phyloP scores from a whole-genome alignment of 1,284 basidiomycete genomes.

The Boletus hoseneyae region DNA sequence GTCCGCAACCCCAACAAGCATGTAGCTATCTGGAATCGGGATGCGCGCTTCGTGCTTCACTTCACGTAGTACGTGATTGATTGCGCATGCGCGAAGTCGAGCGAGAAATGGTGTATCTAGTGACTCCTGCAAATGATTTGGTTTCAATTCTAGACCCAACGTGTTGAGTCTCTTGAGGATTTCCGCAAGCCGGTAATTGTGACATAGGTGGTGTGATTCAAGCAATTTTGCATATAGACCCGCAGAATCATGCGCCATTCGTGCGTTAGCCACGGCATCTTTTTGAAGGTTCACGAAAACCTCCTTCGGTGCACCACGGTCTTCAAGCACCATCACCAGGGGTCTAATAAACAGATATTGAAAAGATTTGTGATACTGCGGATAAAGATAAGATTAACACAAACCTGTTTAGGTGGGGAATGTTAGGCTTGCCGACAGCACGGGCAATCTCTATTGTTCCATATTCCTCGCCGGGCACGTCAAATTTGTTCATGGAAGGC shows the following conservation, averaged over 20 bases:
- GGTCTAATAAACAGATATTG: slow-evolving; percentile 38
- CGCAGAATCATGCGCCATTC: slow-evolving; percentile 54
- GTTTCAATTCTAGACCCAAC: slow-evolving; percentile 46
- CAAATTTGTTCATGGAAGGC: slow-evolving; percentile 74
- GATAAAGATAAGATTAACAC: slow-evolving; percentile 9
- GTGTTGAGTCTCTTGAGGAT: slow-evolving; percentile 49
- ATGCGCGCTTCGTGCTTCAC: slow-evolving; percentile 75
- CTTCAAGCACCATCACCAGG: slow-evolving; percentile 69
- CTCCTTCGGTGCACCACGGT: slow-evolving; percentile 51
- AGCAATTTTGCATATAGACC: slow-evolving; percentile 46
- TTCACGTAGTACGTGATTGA: slow-evolving; percentile 59
- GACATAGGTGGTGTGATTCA: slow-evolving; percentile 49
- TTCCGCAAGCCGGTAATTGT: slow-evolving; percentile 45
- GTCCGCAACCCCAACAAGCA: slow-evolving; percentile 75
- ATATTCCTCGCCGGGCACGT: slow-evolving; percentile 41
- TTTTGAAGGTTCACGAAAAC: slow-evolving; percentile 58
- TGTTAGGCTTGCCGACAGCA: slow-evolving; percentile 53
- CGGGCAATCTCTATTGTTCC: slow-evolving; percentile 70
- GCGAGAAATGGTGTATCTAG: slow-evolving; percentile 59
- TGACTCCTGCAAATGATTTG: slow-evolving; percentile 31
- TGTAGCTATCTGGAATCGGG: slow-evolving; percentile 60
- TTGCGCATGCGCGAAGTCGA: slow-evolving; percentile 52
- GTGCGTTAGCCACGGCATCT: slow-evolving; percentile 46
- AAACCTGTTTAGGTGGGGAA: slow-evolving; percentile 63
- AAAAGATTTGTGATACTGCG: not conserved